Base-by-base conservation (phyloP, 2,329 filamentous ascomycete species). In the Alternaria novae-zelandiae region DNA sequence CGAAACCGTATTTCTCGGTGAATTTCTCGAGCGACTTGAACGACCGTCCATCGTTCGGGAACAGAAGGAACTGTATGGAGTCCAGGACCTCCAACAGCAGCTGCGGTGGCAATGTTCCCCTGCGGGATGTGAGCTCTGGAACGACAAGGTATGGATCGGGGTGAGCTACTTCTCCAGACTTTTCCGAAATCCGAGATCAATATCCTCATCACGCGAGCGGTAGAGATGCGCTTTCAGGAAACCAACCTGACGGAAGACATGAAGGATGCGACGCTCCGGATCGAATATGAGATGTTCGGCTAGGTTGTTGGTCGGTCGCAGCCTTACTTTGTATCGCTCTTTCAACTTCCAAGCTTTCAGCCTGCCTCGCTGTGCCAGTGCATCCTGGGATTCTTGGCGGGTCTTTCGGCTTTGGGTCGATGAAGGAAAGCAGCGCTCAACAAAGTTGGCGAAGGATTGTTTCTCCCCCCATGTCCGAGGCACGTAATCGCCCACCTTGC, bases 371-470 rank as follows among this genome's bases (percentile, higher is more conserved):
- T 45, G 15, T 10, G 15, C 28, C 23, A 28, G 17, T 3, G 36
- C 11, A 1, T 0, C 5, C 54, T 26, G 3, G 2, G 15, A 7
- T 8, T 56, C 54, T 23, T 56, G 21, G 20, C 32, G 15, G 7
- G 2, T 1, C 2, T 36, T 15, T 1, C 4, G 30, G 30, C 13
- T 36, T 2, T 36, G 30, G 7, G 4, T 0, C 0, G 30, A 1
- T 1, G 15, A 5, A 9, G 32, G 32, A 3, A 36, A 36, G 8
- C 32, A 36, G 7, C 15, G 15, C 32, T n/a, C 7, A 3, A 36
- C 32, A 9, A 36, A 36, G 0, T 36, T 9, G 7, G 7, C 32
- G 7, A 36, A 36, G 1, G 30, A 9, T 4, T 36, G 30, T 12
- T 32, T 3, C 30, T 32, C 12, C 1, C 30, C 13, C 30, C 30